These are phyloP conservation scores for Plasmodium vivax DNA, from an alignment of 169 alveolate species.

Conservation along the genomic window DNA sequence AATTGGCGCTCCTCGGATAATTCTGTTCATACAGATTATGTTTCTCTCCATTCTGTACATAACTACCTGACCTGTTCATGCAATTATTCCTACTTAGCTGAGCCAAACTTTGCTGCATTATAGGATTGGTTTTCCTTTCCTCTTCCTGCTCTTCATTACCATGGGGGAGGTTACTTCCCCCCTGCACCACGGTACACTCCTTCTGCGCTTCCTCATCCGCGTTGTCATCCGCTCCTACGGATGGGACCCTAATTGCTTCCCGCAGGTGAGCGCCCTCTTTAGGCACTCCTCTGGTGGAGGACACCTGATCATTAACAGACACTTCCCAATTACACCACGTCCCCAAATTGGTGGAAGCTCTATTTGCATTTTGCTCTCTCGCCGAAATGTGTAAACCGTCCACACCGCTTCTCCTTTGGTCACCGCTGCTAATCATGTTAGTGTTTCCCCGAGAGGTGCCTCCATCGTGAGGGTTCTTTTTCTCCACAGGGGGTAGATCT, in stretches of 20 bases:
- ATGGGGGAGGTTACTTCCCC: neutral
- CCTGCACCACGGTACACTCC: neutral
- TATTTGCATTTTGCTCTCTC: neutral
- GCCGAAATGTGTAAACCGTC: neutral
- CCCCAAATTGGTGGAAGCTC: neutral
- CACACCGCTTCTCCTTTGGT: neutral
- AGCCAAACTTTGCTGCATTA: neutral
- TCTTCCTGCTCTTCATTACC: neutral
- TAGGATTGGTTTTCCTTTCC: neutral
- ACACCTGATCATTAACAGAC: neutral
- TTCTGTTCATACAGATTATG: neutral
- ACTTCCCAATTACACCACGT: neutral
- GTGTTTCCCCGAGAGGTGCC: neutral
- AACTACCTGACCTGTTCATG: neutral
- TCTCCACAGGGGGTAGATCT: neutral
- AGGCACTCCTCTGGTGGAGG: neutral
- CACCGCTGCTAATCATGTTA: neutral
- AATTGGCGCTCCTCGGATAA: neutral
- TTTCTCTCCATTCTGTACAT: neutral
- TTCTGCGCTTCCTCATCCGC: neutral
- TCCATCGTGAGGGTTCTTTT: neutral
- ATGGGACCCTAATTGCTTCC: neutral
- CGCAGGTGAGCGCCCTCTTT: neutral
- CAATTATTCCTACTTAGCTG: neutral
- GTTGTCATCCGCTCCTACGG: neutral